These are phyloP conservation scores for Vanderwaltozyma verrucispora DNA, from an alignment of 805 yeast genomes.

Conservation along the genomic window DNA sequence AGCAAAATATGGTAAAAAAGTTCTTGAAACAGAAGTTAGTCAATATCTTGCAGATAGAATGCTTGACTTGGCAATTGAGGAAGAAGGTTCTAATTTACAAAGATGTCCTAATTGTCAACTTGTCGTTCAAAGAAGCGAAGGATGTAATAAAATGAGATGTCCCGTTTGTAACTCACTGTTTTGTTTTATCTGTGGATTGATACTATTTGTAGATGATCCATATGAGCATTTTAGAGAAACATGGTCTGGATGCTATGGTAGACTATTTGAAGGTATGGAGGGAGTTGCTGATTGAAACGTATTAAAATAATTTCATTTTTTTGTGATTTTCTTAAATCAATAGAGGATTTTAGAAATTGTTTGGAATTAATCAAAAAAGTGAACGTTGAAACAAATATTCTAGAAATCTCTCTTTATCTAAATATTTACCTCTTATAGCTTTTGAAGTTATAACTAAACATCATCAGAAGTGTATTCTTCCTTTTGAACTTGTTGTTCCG, in stretches of 20 bases:
- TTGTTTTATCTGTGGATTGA: conserved; percentile 45
- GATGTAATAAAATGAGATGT: conserved; percentile 58
- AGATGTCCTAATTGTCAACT: conserved; percentile 44
- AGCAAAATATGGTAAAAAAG: conserved; percentile 36
- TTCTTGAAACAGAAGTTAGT: conserved; percentile 33
- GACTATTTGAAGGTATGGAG: conserved; percentile 44
- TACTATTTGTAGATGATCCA: conserved; percentile 33
- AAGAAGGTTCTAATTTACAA: conserved; percentile 34
- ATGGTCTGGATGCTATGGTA: conserved; percentile 36
- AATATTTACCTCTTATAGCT: no score
- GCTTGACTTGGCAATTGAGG: conserved; percentile 35
- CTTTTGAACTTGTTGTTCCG: no score
- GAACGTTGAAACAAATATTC: no score
- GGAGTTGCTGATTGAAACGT: conserved; percentile 15
- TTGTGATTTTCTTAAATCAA: no score
- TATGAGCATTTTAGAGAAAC: conserved; percentile 42
- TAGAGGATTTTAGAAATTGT: no score
- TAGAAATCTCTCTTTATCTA: no score
- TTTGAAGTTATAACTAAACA: no score
- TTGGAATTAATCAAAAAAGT: no score
- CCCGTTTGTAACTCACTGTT: conserved; percentile 37
- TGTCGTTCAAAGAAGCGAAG: conserved; percentile 45
- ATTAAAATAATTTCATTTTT: no score
- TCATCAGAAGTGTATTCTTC: no score
- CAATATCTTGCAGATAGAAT: conserved; percentile 38